Conservation (phyloP, 2,329 filamentous ascomycete genomes). For the Trichoderma harzianum region DNA sequence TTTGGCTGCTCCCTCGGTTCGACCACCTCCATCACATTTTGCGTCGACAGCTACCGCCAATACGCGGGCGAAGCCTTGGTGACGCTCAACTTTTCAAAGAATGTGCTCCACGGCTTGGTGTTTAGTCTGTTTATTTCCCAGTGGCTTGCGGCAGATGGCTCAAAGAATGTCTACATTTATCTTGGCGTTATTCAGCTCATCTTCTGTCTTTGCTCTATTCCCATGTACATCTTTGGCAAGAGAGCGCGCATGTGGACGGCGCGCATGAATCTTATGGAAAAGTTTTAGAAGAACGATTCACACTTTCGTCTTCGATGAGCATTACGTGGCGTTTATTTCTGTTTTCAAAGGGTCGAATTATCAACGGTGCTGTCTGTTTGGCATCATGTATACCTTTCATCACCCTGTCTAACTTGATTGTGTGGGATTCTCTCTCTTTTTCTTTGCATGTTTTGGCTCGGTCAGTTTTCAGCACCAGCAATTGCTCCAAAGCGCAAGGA, state of each 20-base stretch:
- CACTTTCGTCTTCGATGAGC: background rate
- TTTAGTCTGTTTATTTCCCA: constrained; percentile 84
- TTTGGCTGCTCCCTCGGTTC: constrained; percentile 89
- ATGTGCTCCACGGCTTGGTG: constrained; percentile 83
- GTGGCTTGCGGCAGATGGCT: constrained; percentile 75
- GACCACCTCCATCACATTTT: constrained; percentile 90
- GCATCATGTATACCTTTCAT: background rate
- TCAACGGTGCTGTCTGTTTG: background rate
- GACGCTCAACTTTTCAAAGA: constrained; percentile 92
- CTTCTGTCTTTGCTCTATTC: constrained; percentile 70
- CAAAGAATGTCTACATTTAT: constrained; percentile 74
- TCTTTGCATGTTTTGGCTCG: background rate
- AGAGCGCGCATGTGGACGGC: constrained; percentile 92
- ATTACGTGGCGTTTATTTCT: background rate
- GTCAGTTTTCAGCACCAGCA: background rate
- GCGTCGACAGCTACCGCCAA: constrained; percentile 87
- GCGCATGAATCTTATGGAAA: constrained; percentile 81
- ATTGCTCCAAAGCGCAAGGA: background rate
- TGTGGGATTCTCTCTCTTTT: background rate
- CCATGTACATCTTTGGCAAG: constrained; percentile 95
- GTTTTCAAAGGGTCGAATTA: background rate
- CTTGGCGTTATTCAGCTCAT: constrained; percentile 83
- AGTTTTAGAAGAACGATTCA: constrained; percentile 39
- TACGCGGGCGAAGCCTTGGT: constrained; percentile 94
- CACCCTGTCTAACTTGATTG: background rate